A percentile compares a stretch with the other conserved stretches of the same genome.
Evolutionary conservation across 257 asterid genomes (phyloP).

Genomic region (Coffea canephora): DNA sequence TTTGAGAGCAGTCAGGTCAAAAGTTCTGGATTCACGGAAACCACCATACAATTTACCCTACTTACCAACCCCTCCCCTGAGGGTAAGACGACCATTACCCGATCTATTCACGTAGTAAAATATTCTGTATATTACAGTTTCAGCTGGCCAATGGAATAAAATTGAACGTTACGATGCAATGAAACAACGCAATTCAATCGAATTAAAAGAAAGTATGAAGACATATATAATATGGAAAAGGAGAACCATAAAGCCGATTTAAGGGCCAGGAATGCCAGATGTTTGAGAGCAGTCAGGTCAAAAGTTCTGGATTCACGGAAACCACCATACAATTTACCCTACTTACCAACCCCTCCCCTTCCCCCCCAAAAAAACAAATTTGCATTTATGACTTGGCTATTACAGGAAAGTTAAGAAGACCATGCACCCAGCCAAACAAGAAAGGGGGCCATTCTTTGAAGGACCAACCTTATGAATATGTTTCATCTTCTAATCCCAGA

Average conservation of each 20-base stretch:
- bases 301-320: not conserved
- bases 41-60: not conserved
- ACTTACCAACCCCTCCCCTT: too few relatives aligned
- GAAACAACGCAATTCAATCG: not conserved
- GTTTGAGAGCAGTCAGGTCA: not conserved
- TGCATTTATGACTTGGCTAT: not conserved
- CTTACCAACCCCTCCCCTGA: slow-evolving; percentile 7
- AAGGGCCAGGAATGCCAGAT: not conserved
- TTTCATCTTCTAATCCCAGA: not conserved
- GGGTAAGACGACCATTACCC: slow-evolving; percentile 89
- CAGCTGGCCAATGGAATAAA: slow-evolving; percentile 78
- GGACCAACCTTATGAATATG: not conserved
- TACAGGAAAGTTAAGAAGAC: not conserved
- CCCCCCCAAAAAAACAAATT: too few relatives aligned
- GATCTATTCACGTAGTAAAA: slow-evolving; percentile 94
- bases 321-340: not conserved
- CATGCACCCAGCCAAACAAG: too few relatives aligned
- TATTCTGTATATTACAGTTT: slow-evolving; percentile 96
- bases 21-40: not conserved
- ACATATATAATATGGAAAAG: not conserved
- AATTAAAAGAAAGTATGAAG: not conserved
- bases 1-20: not conserved
- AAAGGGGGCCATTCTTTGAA: not conserved
- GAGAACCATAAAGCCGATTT: not conserved
- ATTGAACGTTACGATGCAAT: slow-evolving; percentile 37